A percentile compares a stretch with the other conserved stretches of the same genome.
Conservation (phyloP, 352 stramenopile species). For the Sclerospora graminicola region DNA sequence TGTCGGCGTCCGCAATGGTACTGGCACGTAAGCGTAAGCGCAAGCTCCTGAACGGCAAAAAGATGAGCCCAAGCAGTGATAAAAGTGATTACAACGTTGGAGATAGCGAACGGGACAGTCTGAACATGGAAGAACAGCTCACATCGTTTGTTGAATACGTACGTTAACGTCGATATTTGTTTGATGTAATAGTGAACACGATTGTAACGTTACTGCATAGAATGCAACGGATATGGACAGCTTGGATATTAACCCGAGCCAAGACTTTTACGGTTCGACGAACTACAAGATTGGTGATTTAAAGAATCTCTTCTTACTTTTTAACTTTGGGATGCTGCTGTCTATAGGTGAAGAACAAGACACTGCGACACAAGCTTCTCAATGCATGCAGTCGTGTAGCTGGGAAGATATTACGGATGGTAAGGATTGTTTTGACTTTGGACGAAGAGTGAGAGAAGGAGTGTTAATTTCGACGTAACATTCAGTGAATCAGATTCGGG, state of each 20-base stretch:
- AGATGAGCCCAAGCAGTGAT: constrained; percentile 15
- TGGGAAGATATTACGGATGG: constrained; percentile 29
- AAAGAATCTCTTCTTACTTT: background rate
- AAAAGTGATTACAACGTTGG: constrained; percentile 14
- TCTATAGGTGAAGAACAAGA: constrained; percentile 13
- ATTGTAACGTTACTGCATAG: constrained; percentile 6
- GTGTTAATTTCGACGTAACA: constrained; percentile 7
- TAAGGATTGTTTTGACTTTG: constrained; percentile 7
- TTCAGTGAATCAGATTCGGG: constrained; percentile 33
- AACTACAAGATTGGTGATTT: no score
- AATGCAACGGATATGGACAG: constrained; percentile 47
- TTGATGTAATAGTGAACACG: no score
- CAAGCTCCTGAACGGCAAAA: constrained; percentile 13
- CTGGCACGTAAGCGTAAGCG: constrained; percentile 22
- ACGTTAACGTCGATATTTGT: no score
- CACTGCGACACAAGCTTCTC: constrained; percentile 11
- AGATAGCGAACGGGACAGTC: constrained; percentile 19
- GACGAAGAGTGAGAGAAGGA: constrained; percentile 3
- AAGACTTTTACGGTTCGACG: constrained; percentile 42
- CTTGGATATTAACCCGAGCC: constrained; percentile 45
- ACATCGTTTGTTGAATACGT: constrained; percentile 57
- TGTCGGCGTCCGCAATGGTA: constrained; percentile 23
- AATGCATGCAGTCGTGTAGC: constrained; percentile 19
- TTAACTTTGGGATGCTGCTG: background rate
- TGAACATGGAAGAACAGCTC: constrained; percentile 39